Evolutionary conservation across 2,329 filamentous ascomycete species (phyloP).

Genomic region (Penicillium sumatraense): DNA sequence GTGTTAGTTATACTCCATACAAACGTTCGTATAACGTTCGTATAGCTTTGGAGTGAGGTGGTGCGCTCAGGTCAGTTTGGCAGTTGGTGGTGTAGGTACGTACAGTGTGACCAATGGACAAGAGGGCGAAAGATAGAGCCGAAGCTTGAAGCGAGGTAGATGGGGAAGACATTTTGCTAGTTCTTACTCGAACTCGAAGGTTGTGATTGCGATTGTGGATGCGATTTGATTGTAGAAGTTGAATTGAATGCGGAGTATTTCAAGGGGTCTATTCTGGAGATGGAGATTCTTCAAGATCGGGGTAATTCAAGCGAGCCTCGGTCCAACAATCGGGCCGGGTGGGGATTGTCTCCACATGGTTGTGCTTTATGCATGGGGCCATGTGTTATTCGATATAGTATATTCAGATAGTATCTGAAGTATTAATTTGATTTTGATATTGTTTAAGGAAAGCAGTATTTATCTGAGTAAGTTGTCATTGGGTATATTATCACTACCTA

Average conservation of each 20-base stretch:
- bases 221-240: neutral
- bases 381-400: neutral
- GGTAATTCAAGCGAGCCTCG: conserved; percentile 1
- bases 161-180: conserved; percentile 11
- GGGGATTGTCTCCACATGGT: conserved; percentile 5
- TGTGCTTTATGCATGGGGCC: neutral
- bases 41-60: no score
- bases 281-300: neutral
- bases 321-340: conserved; percentile 10
- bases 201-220: neutral
- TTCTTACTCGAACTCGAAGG: neutral
- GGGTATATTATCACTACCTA: conserved; percentile 32
- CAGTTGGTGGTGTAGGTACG: neutral
- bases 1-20: no score
- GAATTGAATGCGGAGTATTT: neutral
- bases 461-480: no score
- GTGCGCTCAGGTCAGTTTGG: neutral
- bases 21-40: no score
- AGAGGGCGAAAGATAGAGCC: conserved; percentile 22
- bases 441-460: no score
- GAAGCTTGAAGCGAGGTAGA: conserved; percentile 23
- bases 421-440: neutral
- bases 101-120: conserved; percentile 33
- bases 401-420: neutral
- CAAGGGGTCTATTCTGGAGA: neutral